These are phyloP conservation scores for Penicillium manginii DNA, from an alignment of 495 filamentous ascomycete genomes.

Conservation along the genomic window DNA sequence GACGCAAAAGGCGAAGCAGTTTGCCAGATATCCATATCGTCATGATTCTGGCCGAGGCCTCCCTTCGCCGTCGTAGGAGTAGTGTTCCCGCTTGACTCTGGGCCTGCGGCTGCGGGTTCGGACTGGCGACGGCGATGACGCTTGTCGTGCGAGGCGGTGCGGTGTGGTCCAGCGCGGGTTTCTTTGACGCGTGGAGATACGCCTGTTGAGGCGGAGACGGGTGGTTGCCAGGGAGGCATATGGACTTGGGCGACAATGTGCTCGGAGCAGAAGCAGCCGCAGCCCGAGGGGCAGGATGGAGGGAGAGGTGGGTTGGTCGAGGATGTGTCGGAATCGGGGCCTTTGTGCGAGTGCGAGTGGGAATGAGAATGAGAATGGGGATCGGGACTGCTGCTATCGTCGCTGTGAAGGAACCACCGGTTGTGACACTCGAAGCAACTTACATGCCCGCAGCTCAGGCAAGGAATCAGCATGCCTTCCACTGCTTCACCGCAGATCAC, in stretches of 20 bases:
- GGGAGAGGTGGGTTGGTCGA: slow-evolving; percentile 1
- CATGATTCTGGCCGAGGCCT: slow-evolving; percentile 32
- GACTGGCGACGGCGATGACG: slow-evolving; percentile 29
- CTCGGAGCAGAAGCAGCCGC: slow-evolving; percentile 55
- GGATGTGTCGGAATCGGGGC: not conserved
- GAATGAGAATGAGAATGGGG: not conserved
- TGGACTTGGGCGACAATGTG: slow-evolving; percentile 38
- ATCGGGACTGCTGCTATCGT: slow-evolving; percentile 3
- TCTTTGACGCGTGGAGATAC: slow-evolving; percentile 16
- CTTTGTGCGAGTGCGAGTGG: not conserved
- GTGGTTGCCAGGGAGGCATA: slow-evolving; percentile 24
- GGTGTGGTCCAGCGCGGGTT: slow-evolving; percentile 1
- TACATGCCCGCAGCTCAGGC: slow-evolving; percentile 56
- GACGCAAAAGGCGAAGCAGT: slow-evolving; percentile 49
- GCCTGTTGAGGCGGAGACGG: slow-evolving; percentile 1
- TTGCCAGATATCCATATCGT: slow-evolving; percentile 47
- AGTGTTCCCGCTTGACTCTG: slow-evolving; percentile 16
- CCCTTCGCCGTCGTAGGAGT: slow-evolving; percentile 8
- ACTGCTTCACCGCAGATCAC: slow-evolving; percentile 51
- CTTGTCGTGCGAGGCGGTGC: slow-evolving; percentile 22
- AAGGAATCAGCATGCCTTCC: slow-evolving; percentile 54
- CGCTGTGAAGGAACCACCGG: slow-evolving; percentile 39
- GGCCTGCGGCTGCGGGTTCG: slow-evolving; percentile 18
- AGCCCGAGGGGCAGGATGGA: slow-evolving; percentile 49
- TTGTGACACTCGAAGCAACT: slow-evolving; percentile 53